Percentiles rank a stretch among this genome's conserved stretches.
Evolutionary conservation across 2,329 filamentous ascomycete species (phyloP).

Genomic region (Fusarium metavorans): DNA sequence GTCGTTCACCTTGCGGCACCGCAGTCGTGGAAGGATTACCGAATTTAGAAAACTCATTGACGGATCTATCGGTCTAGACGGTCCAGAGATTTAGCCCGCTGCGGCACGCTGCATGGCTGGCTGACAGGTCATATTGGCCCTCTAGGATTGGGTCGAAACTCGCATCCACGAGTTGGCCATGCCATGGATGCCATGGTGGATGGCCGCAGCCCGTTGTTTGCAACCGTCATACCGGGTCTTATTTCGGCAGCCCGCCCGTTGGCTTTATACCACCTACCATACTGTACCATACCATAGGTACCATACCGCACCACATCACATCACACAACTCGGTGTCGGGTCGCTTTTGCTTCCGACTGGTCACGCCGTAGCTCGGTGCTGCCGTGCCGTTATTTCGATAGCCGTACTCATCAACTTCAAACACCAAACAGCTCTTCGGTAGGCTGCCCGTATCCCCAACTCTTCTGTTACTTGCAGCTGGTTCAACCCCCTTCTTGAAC

Average conservation of each 20-base stretch:
- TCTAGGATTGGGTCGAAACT: not conserved
- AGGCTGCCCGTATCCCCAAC: not conserved
- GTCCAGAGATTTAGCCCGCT: not conserved
- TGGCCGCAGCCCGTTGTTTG: not conserved
- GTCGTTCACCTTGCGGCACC: not conserved
- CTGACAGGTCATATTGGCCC: constrained; percentile 7
- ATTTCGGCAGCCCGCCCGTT: not conserved
- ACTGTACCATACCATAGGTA: not conserved
- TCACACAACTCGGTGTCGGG: not conserved
- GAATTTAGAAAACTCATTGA: not conserved
- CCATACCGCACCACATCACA: not conserved
- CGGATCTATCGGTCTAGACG: constrained; percentile 1
- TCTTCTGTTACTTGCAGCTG: not conserved
- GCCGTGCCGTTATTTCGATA: not conserved
- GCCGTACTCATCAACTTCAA: not conserved
- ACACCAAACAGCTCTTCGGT: not conserved
- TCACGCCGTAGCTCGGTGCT: not conserved
- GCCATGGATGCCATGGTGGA: not conserved
- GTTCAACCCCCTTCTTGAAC: not conserved
- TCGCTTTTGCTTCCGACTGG: not conserved
- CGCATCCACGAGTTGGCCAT: not conserved
- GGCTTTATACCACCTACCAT: not conserved
- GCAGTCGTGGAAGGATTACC: not conserved
- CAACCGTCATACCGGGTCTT: not conserved
- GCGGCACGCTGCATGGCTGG: not conserved